phyloP scores from a whole-genome alignment of 345 rosid genomes.

The Salix koriyanagi region DNA sequence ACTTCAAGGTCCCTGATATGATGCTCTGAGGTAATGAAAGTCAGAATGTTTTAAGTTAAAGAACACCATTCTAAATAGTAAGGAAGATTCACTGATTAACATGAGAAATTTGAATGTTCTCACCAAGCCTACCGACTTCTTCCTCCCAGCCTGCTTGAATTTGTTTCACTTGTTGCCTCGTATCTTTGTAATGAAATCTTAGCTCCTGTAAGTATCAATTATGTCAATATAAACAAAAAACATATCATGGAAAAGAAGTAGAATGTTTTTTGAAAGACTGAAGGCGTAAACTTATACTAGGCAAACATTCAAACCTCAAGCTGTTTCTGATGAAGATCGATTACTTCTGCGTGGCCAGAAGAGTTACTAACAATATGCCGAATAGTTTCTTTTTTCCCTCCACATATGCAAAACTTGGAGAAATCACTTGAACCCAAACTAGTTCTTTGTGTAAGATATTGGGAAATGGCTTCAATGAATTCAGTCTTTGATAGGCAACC shows the following conservation, averaged over 20 bases:
- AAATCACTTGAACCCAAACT: slow-evolving; percentile 57
- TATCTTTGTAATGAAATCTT: slow-evolving; percentile 39
- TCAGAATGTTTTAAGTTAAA: background rate
- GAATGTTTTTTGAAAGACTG: background rate
- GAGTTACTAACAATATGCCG: slow-evolving; percentile 23
- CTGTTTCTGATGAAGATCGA: slow-evolving; percentile 55
- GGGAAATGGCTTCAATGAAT: slow-evolving; percentile 64
- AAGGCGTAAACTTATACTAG: background rate
- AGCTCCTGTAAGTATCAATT: slow-evolving; percentile 46
- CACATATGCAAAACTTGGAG: slow-evolving; percentile 78
- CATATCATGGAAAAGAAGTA: background rate
- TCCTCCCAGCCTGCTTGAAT: slow-evolving; percentile 65
- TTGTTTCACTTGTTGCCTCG: slow-evolving; percentile 53
- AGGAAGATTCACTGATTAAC: background rate
- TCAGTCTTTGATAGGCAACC: slow-evolving; percentile 57
- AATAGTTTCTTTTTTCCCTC: slow-evolving; percentile 45
- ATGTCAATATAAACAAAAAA: background rate
- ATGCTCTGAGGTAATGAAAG: slow-evolving; percentile 38
- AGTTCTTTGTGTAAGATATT: slow-evolving; percentile 60
- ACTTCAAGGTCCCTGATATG: slow-evolving; percentile 74
- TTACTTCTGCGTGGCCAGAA: slow-evolving; percentile 33
- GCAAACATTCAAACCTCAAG: slow-evolving; percentile 47
- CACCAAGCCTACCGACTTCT: slow-evolving; percentile 61
- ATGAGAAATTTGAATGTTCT: slow-evolving; percentile 11
- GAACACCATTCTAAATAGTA: background rate